Evolutionary conservation across 176 grass and related monocot species (phyloP), one percentile per base, ranked within the genome.

Genomic region (Avena eriantha): DNA sequence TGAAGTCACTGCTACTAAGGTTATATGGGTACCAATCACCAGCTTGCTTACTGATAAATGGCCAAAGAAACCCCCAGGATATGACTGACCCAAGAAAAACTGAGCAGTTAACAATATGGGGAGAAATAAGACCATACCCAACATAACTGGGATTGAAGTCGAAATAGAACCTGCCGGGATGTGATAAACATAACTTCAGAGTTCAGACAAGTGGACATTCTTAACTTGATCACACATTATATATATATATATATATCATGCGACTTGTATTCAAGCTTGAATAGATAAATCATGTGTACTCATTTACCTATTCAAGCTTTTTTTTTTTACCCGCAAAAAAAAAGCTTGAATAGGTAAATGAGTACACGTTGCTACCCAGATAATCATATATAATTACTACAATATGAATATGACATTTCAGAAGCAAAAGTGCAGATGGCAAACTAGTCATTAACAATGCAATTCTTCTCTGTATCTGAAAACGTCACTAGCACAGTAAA

Each of bases 1-100:
- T 90, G 88, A 90, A 82, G 73, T 90, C 88, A 82, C 2, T 86
- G 43, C 57, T 72, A 43, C 84, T 59, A 54, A 90, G 84, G 72
- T 90, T 90, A 78, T 90, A 84, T 86, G 83, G 84, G 79, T 90
- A 90, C 88, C 88, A 90, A 34, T 90, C 79, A 24, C 84, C 88
- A 71, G 88, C 72, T 78, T 86, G 72, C 8, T 24, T 76, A 7
- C 41, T n/a, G 17, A 90, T 90, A 78, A 82, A 82, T 82, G 88
- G 88, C 88, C 88, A 90, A 51, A 90, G 88, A 71, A 90, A 64
- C 60, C 88, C 83, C 63, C 84, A 90, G 69, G 88, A 90, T 82
- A 90, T 82, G 43, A 86, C 72, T 14, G 88, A 82, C 53, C 84
- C 88, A 78, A 90, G 79, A 69, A 90, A 90, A 77, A 90, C 88